These are phyloP conservation scores for Adenanthera pavonina DNA, from an alignment of 306 rosid genomes.

Conservation along the genomic window DNA sequence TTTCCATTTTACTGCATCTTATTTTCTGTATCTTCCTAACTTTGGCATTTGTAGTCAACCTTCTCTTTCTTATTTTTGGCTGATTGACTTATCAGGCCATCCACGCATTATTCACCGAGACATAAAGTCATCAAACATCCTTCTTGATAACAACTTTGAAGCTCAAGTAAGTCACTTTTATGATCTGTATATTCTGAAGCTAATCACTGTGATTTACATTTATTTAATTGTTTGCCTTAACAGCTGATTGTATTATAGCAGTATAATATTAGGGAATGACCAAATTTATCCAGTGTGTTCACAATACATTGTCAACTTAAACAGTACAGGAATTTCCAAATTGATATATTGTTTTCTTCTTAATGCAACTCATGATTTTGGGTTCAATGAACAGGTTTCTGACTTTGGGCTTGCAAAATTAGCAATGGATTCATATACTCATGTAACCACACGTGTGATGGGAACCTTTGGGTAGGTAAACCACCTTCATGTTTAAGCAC, in stretches of 20 bases:
- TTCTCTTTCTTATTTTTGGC: slow-evolving; percentile 27
- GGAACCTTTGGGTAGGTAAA: slow-evolving; percentile 93
- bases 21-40: not conserved
- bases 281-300: slow-evolving; percentile 12
- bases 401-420: slow-evolving; percentile 98
- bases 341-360: slow-evolving; percentile 14
- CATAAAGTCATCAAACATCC: slow-evolving; percentile 97
- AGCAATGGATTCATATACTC: slow-evolving; percentile 87
- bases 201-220: slow-evolving; percentile 16
- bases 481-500: not conserved
- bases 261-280: slow-evolving; percentile 8
- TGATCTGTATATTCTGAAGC: slow-evolving; percentile 25
- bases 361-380: slow-evolving; percentile 11
- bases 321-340: slow-evolving; percentile 24
- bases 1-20: slow-evolving; percentile 18
- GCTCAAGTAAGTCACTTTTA: slow-evolving; percentile 70
- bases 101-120: slow-evolving; percentile 99
- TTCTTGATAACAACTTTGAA: slow-evolving; percentile 81
- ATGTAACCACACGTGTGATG: slow-evolving; percentile 96
- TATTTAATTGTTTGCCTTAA: slow-evolving; percentile 12
- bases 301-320: not conserved
- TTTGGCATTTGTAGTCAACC: not conserved
- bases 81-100: slow-evolving; percentile 75
- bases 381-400: slow-evolving; percentile 73
- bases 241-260: slow-evolving; percentile 31